These are phyloP conservation scores for Cyclotella cryptica DNA, from an alignment of 108 stramenopile genomes.

Conservation along the genomic window DNA sequence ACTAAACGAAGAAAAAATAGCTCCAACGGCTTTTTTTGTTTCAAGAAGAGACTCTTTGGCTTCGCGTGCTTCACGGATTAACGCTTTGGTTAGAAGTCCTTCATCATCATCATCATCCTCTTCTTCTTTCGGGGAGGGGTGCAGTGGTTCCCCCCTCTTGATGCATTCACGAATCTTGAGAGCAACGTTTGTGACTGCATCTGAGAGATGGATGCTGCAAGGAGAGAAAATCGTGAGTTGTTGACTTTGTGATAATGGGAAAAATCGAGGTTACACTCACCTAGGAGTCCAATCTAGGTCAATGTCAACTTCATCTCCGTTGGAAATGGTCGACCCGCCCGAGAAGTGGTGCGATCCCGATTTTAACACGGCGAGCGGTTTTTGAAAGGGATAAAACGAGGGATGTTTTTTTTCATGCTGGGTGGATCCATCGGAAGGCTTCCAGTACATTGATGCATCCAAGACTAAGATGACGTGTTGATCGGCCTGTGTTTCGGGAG, in stretches of 20 bases:
- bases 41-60: constrained; percentile 45
- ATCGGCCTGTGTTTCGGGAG: constrained; percentile 4
- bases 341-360: constrained; percentile 68
- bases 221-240: background rate
- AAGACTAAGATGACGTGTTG: constrained; percentile 60
- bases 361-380: constrained; percentile 71
- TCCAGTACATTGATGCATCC: constrained; percentile 78
- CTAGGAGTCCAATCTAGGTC: constrained; percentile 90
- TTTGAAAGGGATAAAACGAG: constrained; percentile 76
- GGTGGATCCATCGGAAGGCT: constrained; percentile 37
- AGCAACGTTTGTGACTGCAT: constrained; percentile 84
- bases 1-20: constrained; percentile 39
- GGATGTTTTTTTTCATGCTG: constrained; percentile 47
- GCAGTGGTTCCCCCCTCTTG: constrained; percentile 74
- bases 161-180: constrained; percentile 86
- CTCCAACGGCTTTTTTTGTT: constrained; percentile 50
- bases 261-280: background rate
- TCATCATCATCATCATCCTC: constrained; percentile 47
- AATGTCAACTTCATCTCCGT: constrained; percentile 75
- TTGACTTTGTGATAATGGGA: background rate
- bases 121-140: constrained; percentile 46
- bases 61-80: constrained; percentile 46
- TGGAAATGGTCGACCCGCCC: constrained; percentile 65
- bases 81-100: constrained; percentile 32
- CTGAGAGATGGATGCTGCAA: constrained; percentile 74